These are phyloP conservation scores for Peziza echinospora DNA, from an alignment of 495 filamentous ascomycete species.

Conservation along the genomic window DNA sequence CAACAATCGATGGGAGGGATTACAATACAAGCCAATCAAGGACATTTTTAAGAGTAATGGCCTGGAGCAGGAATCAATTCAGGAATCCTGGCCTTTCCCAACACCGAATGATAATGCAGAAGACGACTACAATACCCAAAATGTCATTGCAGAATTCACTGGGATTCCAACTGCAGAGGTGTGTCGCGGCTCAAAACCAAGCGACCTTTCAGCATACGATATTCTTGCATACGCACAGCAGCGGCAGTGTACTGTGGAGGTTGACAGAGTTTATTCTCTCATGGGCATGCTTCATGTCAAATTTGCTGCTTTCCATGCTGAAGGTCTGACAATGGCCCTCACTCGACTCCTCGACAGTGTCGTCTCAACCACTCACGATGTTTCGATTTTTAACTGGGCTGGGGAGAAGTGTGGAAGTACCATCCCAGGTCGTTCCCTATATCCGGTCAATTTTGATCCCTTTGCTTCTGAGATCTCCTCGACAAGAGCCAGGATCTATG, in stretches of 20 bases:
- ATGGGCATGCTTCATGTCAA: constrained; percentile 3
- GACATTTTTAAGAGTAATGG: not conserved
- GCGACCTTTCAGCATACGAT: not conserved
- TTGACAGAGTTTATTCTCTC: constrained; percentile 3
- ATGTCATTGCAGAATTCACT: not conserved
- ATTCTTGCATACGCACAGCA: not conserved
- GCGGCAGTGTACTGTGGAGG: not conserved
- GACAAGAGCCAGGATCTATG: too few species aligned
- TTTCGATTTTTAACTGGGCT: constrained; percentile 6
- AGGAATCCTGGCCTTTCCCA: too few species aligned
- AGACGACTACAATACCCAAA: too few species aligned
- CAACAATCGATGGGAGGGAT: not conserved
- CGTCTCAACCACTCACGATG: not conserved
- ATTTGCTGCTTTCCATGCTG: constrained; percentile 1
- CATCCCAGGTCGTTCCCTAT: not conserved
- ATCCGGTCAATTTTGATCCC: not conserved
- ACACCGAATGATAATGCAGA: not conserved
- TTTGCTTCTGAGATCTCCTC: too few species aligned
- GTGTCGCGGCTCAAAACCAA: not conserved
- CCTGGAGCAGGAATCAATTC: too few species aligned
- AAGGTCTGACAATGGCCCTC: not conserved
- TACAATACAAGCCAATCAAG: not conserved
- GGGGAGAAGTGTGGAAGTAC: not conserved
- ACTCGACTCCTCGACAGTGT: constrained; percentile 1
- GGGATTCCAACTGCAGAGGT: not conserved